Percentiles rank a stretch among this genome's conserved stretches.
phyloP scores from a whole-genome alignment of 345 rosid species.

The Sisymbrium irio region DNA sequence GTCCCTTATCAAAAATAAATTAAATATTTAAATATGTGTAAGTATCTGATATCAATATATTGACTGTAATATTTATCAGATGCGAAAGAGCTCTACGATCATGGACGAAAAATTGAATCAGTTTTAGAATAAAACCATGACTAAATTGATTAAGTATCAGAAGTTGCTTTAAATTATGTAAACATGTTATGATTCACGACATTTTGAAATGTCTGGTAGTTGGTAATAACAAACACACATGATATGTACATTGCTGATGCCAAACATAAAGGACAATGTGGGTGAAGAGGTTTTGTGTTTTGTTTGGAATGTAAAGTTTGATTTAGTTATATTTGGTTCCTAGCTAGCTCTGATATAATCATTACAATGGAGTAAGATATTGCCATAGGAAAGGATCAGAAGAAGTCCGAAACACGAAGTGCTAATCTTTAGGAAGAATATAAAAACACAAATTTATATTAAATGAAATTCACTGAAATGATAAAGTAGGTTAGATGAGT shows the following conservation, averaged over 20 bases:
- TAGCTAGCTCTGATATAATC: neutral
- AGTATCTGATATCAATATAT: conserved; percentile 4
- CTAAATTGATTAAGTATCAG: neutral
- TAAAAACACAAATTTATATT: neutral
- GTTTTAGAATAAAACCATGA: neutral
- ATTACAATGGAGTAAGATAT: neutral
- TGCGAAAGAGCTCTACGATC: neutral
- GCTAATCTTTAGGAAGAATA: neutral
- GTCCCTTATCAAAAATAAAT: neutral
- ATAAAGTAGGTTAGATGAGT: neutral
- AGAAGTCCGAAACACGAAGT: neutral
- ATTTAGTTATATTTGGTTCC: neutral
- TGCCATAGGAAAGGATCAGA: neutral
- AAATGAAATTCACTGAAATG: neutral
- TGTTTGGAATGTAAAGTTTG: conserved; percentile 1
- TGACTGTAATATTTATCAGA: neutral
- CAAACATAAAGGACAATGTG: conserved; percentile 2
- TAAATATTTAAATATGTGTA: neutral
- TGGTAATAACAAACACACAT: neutral
- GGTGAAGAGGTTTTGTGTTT: conserved; percentile 2
- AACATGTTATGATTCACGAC: neutral
- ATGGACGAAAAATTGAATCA: neutral
- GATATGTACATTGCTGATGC: neutral
- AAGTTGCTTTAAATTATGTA: neutral
- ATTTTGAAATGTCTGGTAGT: conserved; percentile 8